Base-by-base conservation (phyloP, 345 rosid species). In the Anastatica hierochuntica region DNA sequence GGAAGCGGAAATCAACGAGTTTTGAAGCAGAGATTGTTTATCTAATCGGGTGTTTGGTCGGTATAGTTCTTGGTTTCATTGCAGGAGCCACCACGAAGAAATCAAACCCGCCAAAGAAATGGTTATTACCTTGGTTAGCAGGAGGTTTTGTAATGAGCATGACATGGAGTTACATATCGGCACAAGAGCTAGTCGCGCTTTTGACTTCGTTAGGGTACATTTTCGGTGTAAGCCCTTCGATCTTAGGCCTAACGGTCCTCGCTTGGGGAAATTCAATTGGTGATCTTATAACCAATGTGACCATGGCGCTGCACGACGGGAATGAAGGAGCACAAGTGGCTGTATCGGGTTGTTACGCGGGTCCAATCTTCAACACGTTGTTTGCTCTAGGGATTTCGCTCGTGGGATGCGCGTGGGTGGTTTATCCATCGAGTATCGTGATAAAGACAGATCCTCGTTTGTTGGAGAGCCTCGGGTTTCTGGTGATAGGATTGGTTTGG, bases 241-340 rank as follows among this genome's bases (percentile, higher is more conserved):
- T 84, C 58, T 65, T 88, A 13, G 96, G 96, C 13, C 66, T 92
- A 2, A 92, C 96, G 3, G 84, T 92, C 61, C 85, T 92, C 16
- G 96, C 96, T 1, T 88, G 98, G 96, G 98, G 98, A 6, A 90
- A 90, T 12, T 90, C 96, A 1, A 69, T 84, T 0, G 96, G 98
- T n/a, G 98, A 92, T 67, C 70, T 92, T 49, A 78, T 85, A 39
- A 78, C 95, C 0, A 88, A 88, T 23, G 78, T 77, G 20, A 77
- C 98, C 0, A 74, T 92, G 96, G 88, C 95, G 0, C 2, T 79
- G 21, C 75, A 83, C 33, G 94, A 85, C 19, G 98, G 96, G 13
- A 52, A 76, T 14, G 80, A 84, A 14, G 94, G 98, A 39, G 79
- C 68, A 23, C 96, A 92, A 41, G 78, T 82, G n/a, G 96, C 96